Conservation (phyloP, 169 alveolate genomes). For the Babesia gibsoni region DNA sequence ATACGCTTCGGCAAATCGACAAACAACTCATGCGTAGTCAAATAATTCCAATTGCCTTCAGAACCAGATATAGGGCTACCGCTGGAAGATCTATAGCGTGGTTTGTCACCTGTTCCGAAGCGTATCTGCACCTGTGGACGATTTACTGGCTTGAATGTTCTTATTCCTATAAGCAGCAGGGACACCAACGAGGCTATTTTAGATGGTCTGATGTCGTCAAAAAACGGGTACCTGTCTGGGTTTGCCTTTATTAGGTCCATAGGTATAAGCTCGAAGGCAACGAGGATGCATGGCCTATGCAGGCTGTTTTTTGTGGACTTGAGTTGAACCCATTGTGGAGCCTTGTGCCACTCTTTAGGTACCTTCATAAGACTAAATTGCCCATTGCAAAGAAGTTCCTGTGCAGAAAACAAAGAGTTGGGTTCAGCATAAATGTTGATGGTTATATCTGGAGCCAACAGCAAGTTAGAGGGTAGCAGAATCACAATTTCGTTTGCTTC, state of each 20-base stretch:
- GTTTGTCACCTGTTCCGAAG: slow-evolving; percentile 75
- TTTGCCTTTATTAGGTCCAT: slow-evolving; percentile 62
- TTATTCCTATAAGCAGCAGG: slow-evolving; percentile 80
- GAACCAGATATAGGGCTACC: slow-evolving; percentile 59
- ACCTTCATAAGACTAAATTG: slow-evolving; percentile 76
- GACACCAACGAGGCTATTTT: slow-evolving; percentile 75
- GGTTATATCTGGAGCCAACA: slow-evolving; percentile 83
- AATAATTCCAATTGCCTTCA: slow-evolving; percentile 70
- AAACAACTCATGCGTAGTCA: slow-evolving; percentile 64
- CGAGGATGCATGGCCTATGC: slow-evolving; percentile 78
- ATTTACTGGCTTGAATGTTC: slow-evolving; percentile 78
- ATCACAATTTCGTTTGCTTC: slow-evolving; percentile 84
- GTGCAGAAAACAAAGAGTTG: slow-evolving; percentile 61
- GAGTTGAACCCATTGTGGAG: slow-evolving; percentile 84
- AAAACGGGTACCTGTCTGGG: slow-evolving; percentile 75
- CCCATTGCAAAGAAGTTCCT: slow-evolving; percentile 67
- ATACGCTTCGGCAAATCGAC: slow-evolving; percentile 79
- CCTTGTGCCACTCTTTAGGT: slow-evolving; percentile 85
- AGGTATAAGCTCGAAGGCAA: slow-evolving; percentile 83
- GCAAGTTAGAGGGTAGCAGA: slow-evolving; percentile 79
- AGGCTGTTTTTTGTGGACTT: slow-evolving; percentile 76
- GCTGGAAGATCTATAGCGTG: slow-evolving; percentile 35
- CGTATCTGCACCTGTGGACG: slow-evolving; percentile 79
- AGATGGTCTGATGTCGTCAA: slow-evolving; percentile 86
- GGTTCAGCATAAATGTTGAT: slow-evolving; percentile 73